Base-by-base conservation (phyloP, 2,329 filamentous ascomycete genomes). In the Lecanicillium sp. region DNA sequence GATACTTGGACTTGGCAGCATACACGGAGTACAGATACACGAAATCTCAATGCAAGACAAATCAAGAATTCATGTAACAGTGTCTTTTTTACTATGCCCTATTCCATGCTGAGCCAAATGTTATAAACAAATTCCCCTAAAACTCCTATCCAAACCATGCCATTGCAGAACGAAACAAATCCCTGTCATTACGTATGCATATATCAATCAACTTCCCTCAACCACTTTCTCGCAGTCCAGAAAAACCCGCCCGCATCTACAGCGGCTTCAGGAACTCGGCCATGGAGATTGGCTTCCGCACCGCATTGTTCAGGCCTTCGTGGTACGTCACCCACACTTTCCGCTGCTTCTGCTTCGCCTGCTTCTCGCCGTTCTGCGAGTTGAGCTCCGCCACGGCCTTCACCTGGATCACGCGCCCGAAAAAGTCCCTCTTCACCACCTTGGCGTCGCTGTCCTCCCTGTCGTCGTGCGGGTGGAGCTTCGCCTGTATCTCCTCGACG, bases 291-390 rank as follows among this genome's bases (percentile, higher is more conserved):
- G 89, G 87, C 64, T 95, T 95, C 64, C 86, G 77, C 52, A 96
- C 90, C 10, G 90, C 90, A 73, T 96, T 95, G 48, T 89, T 93
- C 62, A 89, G 83, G 0, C 90, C 90, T 68, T 96, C 90, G 59
- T 95, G 83, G 64, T 83, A 96, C 54, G 81, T 91, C 35, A 95
- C 82, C 90, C 90, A 95, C 4, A 90, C 85, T 57, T 84, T 74
- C 9, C 59, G 79, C 42, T 73, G 75, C 40, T 76, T 76, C 48
- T 71, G 66, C 36, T 66, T 62, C 32, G 59, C 64, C 51, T 57
- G 58, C 52, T 56, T 62, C 30, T 58, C 62, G 39, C 49, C 53
- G 12, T 51, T 61, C 48, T 69, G 69, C 10, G 62, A 69, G 36
- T 74, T 72, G 8, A 67, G 61, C 44, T 72, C 68, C 5, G 61